Evolutionary conservation across 495 filamentous ascomycete species (phyloP), one percentile per base, ranked within the genome.

Genomic region (Tuber magnatum): DNA sequence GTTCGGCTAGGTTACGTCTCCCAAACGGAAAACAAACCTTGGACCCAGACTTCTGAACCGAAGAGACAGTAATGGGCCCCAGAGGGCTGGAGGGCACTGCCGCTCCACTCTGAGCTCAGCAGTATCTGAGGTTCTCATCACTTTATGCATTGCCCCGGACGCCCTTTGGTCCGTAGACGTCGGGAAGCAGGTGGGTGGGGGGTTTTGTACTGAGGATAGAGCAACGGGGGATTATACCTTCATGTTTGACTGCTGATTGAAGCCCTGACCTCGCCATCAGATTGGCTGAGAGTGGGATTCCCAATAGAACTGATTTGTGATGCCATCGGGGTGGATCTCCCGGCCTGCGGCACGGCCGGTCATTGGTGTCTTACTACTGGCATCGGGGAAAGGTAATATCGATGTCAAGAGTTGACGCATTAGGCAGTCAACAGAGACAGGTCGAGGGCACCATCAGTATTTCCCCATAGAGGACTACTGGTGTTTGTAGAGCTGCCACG

Each of bases 41-140:
- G 14, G 56, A 35, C 56, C 56, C 28, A 35, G 56, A 35, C 56
- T 18, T 32, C 56, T 65, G 56, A 8, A 65, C 56, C 28, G 28
- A 35, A 65, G 56, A 35, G 3, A 20, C 32, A 10, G 56, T 14
- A 35, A 20, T 35, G n/a, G 56, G 28, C 28, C 56, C 32, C 14
- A 35, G 56, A 65, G 56, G 56, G 56, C 56, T 8, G 56, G 56
- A 65, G 56, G 28, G 56, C 14, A 32, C 35, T 18, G 56, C 56
- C 56, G 16, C 56, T 65, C 56, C 56, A 65, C 56, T 65, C 56
- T 18, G 14, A 65, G 56, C 56, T 65, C 56, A 65, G 56, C 56
- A 65, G 56, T 65, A 65, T 65, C 56, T 65, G 56, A 65, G 56
- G 56, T 35, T 35, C 56, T 65, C 56, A 65, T 65, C 56, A 65